These are phyloP conservation scores for Thelonectria olida DNA, from an alignment of 2,329 filamentous ascomycete species.

Conservation along the genomic window DNA sequence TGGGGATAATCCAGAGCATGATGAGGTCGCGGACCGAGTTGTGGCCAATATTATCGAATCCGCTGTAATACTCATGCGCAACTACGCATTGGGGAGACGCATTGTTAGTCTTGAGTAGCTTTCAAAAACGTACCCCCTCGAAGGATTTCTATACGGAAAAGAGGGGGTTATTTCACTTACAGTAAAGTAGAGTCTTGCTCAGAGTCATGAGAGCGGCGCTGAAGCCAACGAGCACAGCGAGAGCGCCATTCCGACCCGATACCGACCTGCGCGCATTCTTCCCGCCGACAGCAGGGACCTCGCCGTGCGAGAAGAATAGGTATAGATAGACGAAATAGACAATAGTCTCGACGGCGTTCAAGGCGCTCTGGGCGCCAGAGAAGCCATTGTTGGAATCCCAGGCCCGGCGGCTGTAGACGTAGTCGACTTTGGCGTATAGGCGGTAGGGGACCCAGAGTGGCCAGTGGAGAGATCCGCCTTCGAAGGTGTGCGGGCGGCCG, in stretches of 20 bases:
- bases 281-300: conserved; percentile 19
- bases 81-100: conserved; percentile 45
- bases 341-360: conserved; percentile 75
- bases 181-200: conserved; percentile 70
- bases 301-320: conserved; percentile 44
- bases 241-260: conserved; percentile 53
- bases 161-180: conserved; percentile 49
- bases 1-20: conserved; percentile 66
- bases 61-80: conserved; percentile 65
- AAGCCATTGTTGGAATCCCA: conserved; percentile 77
- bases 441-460: conserved; percentile 81
- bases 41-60: conserved; percentile 66
- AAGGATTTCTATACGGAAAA: neutral
- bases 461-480: conserved; percentile 75
- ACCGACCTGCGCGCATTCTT: conserved; percentile 44
- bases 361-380: conserved; percentile 74
- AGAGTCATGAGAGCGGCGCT: conserved; percentile 67
- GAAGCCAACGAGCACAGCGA: conserved; percentile 59
- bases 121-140: neutral
- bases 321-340: conserved; percentile 69
- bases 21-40: conserved; percentile 57
- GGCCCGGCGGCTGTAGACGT: conserved; percentile 82
- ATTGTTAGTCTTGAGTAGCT: neutral
- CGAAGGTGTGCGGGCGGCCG: conserved; percentile 83
- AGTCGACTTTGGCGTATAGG: conserved; percentile 81